Base-by-base conservation (phyloP, 129 eudicot species). In the Pseudognaphalium luteoalbum region DNA sequence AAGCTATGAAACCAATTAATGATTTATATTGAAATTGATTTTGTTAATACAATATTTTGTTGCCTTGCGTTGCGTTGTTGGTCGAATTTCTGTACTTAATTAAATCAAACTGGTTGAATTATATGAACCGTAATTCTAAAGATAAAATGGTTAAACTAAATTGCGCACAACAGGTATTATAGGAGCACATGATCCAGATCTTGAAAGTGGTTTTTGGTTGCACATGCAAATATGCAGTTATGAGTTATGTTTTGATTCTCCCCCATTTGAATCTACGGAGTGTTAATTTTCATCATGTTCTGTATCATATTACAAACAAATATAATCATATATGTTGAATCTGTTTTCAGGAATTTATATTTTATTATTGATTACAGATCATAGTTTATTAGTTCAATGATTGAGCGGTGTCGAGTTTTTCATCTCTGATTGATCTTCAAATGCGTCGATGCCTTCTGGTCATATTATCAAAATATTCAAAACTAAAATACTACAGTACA, bases 391-490 rank as follows among this genome's bases (percentile, higher is more conserved):
- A 7, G 4, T 8, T 20, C 12, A 8, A 65, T 76, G 66, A 65
- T 76, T 76, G 39, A 76, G 16, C 80, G 74, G 66, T 50, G 73
- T 66, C 67, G 80, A 17, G 80, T 76, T 66, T 76, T 28, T 20
- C 56, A 72, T 57, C 2, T 19, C 33, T 34, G 76, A 58, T 21
- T 42, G 33, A 44, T 44, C 52, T 54, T 54, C 2, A 19, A 16
- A n/a, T 54, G 19, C 9, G 60, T 6, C 21, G n/a, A n/a, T n/a
- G n/a, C n/a, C n/a, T n/a, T n/a, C n/a, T n/a, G n/a, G n/a, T n/a
- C n/a, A n/a, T n/a, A n/a, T n/a, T n/a, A n/a, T n/a, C n/a, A n/a
- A n/a, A n/a, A n/a, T n/a, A n/a, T n/a, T n/a, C n/a, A n/a, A n/a
- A n/a, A n/a, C n/a, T n/a, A n/a, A n/a, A n/a, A n/a, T n/a, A n/a